A percentile compares a stretch with the other conserved stretches of the same genome.
Evolutionary conservation across 345 rosid species (phyloP).

Genomic region (Litchi chinensis): DNA sequence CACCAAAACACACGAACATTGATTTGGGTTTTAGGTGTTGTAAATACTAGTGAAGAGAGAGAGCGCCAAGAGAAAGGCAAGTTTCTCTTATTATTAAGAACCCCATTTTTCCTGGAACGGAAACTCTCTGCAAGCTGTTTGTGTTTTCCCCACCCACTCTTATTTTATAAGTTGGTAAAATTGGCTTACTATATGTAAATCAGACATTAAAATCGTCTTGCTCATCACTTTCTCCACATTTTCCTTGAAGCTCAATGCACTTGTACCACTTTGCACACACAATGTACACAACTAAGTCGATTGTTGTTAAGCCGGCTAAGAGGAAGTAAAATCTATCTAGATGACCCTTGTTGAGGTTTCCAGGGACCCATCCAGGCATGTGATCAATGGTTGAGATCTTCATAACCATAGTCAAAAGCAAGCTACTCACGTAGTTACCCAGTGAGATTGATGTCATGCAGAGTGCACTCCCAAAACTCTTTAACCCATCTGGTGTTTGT

Average conservation of each 20-base stretch:
- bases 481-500: slow-evolving; percentile 91
- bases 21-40: slow-evolving; percentile 8
- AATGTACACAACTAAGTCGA: slow-evolving; percentile 66
- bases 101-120: slow-evolving; percentile 15
- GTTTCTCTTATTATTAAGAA: slow-evolving; percentile 1
- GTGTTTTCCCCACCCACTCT: slow-evolving; percentile 22
- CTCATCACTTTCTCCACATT: slow-evolving; percentile 38
- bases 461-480: slow-evolving; percentile 94
- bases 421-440: slow-evolving; percentile 98
- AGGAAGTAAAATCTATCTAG: slow-evolving; percentile 94
- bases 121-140: background rate
- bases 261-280: slow-evolving; percentile 91
- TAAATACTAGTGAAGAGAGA: background rate
- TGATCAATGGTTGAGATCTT: slow-evolving; percentile 85
- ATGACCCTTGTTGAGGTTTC: slow-evolving; percentile 95
- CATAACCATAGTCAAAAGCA: slow-evolving; percentile 88
- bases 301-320: slow-evolving; percentile 66
- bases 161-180: slow-evolving; percentile 33
- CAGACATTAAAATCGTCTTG: slow-evolving; percentile 49
- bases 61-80: background rate
- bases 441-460: slow-evolving; percentile 96
- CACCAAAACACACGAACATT: slow-evolving; percentile 5
- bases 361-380: slow-evolving; percentile 98
- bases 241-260: slow-evolving; percentile 67
- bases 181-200: slow-evolving; percentile 19